phyloP scores from a whole-genome alignment of 2,329 filamentous ascomycete genomes.

The Colletotrichum acutatum region DNA sequence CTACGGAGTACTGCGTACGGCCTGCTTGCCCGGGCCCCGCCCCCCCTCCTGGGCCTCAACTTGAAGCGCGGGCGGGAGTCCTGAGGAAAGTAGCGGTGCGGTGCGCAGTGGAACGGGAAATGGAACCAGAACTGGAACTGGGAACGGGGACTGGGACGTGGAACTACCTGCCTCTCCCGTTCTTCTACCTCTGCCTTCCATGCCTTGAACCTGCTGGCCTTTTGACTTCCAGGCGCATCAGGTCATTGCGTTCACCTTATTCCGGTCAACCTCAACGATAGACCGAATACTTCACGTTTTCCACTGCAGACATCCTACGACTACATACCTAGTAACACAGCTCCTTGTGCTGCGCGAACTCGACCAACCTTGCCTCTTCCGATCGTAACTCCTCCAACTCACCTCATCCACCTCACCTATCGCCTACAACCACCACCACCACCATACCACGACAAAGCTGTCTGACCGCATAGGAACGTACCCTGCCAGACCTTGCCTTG shows the following conservation, averaged over 20 bases:
- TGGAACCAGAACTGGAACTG: neutral
- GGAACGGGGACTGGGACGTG: too few species aligned
- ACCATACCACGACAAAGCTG: neutral
- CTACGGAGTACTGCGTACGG: too few species aligned
- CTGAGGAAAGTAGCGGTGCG: constrained; percentile 21
- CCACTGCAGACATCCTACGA: neutral
- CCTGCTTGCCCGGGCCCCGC: neutral
- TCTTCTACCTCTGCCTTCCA: neutral
- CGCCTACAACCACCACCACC: constrained; percentile 15
- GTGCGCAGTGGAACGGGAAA: neutral
- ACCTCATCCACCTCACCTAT: constrained; percentile 11
- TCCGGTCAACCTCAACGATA: neutral
- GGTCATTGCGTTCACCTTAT: neutral
- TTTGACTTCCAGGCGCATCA: neutral
- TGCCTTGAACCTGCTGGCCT: neutral
- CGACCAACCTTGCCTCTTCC: neutral
- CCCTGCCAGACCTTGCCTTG: constrained; percentile 15
- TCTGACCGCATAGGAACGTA: constrained; percentile 15
- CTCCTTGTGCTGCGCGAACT: neutral
- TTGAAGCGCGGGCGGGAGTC: constrained; percentile 9
- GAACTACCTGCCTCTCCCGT: too few species aligned
- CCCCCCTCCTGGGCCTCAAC: constrained; percentile 6
- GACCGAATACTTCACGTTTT: neutral
- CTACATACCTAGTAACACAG: neutral
- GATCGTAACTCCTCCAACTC: neutral